Evolutionary conservation across 768 basidiomycete species (phyloP).

Genomic region (Podaxis carcinomalis): DNA sequence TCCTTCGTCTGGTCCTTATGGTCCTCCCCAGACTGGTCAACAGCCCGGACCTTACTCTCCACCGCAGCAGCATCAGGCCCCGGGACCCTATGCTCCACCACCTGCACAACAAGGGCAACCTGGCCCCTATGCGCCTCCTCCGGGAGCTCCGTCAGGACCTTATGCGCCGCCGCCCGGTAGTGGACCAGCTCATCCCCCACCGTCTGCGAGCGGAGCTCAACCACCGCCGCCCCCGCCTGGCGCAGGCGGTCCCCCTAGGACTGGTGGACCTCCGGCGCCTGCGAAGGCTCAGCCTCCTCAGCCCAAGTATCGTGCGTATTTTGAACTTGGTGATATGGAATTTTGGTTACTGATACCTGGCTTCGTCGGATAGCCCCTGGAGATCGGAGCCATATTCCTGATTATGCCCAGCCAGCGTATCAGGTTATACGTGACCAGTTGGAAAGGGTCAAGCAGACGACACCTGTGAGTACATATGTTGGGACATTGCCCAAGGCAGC

Average conservation of each 20-base stretch:
- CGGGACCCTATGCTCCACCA: slow-evolving; percentile 27
- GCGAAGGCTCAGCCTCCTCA: slow-evolving; percentile 22
- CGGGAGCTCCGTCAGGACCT: slow-evolving; percentile 26
- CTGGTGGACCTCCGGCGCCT: slow-evolving; percentile 17
- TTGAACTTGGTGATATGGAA: not conserved
- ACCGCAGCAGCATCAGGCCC: slow-evolving; percentile 23
- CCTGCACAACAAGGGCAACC: slow-evolving; percentile 18
- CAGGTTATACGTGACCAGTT: slow-evolving; percentile 62
- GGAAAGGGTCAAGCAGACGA: slow-evolving; percentile 62
- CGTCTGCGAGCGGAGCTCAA: slow-evolving; percentile 19
- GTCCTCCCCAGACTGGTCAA: slow-evolving; percentile 20
- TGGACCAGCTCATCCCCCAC: slow-evolving; percentile 14
- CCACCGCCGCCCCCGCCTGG: slow-evolving; percentile 20
- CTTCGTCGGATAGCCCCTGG: slow-evolving; percentile 59
- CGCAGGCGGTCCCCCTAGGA: slow-evolving; percentile 19
- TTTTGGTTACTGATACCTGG: slow-evolving; percentile 10
- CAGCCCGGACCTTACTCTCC: slow-evolving; percentile 11
- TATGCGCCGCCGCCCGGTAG: slow-evolving; percentile 40
- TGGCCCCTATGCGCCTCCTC: slow-evolving; percentile 14
- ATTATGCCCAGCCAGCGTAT: slow-evolving; percentile 59
- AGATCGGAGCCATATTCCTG: slow-evolving; percentile 90
- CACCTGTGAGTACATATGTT: slow-evolving; percentile 52
- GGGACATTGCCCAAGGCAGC: slow-evolving; percentile 8
- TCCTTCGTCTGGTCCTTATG: slow-evolving; percentile 20
- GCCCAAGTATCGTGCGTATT: slow-evolving; percentile 42